Evolutionary conservation across 2,329 filamentous ascomycete species (phyloP), one percentile per base, ranked within the genome.

Genomic region (Nannizzia gypsea): DNA sequence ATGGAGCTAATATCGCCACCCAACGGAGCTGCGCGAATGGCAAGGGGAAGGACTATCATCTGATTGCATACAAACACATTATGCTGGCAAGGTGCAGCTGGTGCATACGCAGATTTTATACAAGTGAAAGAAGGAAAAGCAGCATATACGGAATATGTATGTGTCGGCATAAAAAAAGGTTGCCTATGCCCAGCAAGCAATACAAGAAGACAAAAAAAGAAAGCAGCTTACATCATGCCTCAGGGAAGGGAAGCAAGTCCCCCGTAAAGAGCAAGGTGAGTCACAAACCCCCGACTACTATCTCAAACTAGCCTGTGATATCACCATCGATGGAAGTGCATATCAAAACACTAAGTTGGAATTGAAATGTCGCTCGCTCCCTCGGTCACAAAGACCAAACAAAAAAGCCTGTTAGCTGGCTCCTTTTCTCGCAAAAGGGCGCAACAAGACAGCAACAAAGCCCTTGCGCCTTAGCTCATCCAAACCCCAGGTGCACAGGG

Each of bases 331-430:
- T 31, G 17, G 26, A 24, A 34, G 50, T 54, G 50, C 26, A 54
- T 54, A 54, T 54, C 50, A 34, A 54, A 31, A 34, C 26, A 28
- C 50, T 31, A 54, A 54, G 50, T 54, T 54, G 26, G 50, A 28
- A 54, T 54, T 54, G 50, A 34, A 54, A 54, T 54, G 50, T 34
- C 50, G 50, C 26, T 52, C 48, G 48, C 50, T 54, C 38, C 15
- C 31, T 36, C 31, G 31, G 9, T 36, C 46, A 52, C 24, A 52
- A 52, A 52, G 46, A 52, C 46, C 15, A 52, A 15, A 28, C 22
- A 36, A 11, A 22, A 22, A 50, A 3, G 9, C 44, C 8, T 8
- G 6, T 26, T 11, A 8, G 31, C 26, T 34, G 24, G 13, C 50
- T 34, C 13, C 8, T 31, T 15, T 15, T 54, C 26, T 54, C 50